Evolutionary conservation across 257 asterid species (phyloP), one percentile per base, ranked within the genome.

Genomic region (Eustoma russellianum): DNA sequence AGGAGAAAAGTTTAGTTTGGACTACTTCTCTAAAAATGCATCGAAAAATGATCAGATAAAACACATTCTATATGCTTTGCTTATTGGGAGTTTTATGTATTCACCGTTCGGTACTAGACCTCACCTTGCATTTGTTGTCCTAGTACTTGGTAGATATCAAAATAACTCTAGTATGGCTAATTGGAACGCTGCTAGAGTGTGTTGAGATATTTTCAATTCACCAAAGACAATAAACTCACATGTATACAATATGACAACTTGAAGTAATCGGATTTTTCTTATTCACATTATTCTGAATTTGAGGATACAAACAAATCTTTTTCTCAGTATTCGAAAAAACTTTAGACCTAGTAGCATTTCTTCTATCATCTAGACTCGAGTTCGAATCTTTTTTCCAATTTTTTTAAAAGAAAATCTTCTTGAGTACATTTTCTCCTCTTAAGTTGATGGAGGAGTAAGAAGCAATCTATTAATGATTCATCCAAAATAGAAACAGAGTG

Each of bases 281-380:
- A 59, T 17, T 19, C 47, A n/a, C 9, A n/a, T 38, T 53, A 53
- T 41, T 65, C 24, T 72, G 48, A 47, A 66, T 52, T 17, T 48
- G 11, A 44, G 14, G 51, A 54, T 44, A 14, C 51, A 44, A 41
- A 30, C 6, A 62, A 43, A 12, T 40, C 16, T 41, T 53, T 43
- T 45, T 34, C 17, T 0, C 44, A 6, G 0, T 55, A 18, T 48
- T 13, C 30, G 3, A 19, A 19, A 19, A 19, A 19, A 19, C 1
- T 3, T 19, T 3, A n/a, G n/a, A n/a, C n/a, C n/a, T n/a, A n/a
- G n/a, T 19, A 1, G 28, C 28, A 19, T 9, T 53, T 52, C 24
- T 13, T 30, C 28, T 5, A 33, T 33, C 60, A 5, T 5, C n/a
- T 34, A 16, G 16, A 13, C 10, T 7, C 11, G 6, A n/a, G 13